A percentile compares a stretch with the other conserved stretches of the same genome.
Conservation (phyloP, 208 protist genomes). For the Acanthamoeba healyi region DNA sequence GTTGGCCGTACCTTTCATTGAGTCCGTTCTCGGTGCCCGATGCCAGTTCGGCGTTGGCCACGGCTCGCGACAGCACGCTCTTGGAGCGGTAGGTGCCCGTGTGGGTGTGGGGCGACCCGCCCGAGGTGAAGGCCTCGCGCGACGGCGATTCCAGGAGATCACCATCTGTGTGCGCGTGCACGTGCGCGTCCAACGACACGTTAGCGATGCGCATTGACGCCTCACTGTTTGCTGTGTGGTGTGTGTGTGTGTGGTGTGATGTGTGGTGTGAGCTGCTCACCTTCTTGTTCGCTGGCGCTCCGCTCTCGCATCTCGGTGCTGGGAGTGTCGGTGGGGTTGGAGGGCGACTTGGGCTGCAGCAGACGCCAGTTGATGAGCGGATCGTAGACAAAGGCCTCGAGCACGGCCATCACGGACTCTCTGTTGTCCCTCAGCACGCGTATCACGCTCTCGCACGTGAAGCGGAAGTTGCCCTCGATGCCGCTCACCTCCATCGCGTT, state of each 20-base stretch:
- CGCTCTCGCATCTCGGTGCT: not conserved
- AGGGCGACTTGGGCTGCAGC: slow-evolving; percentile 86
- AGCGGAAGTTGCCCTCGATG: slow-evolving; percentile 98
- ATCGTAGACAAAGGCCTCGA: slow-evolving; percentile 99
- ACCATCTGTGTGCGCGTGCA: too few species aligned
- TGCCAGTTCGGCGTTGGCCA: not conserved
- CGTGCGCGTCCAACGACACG: not conserved
- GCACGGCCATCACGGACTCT: slow-evolving; percentile 98
- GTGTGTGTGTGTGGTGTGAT: not conserved
- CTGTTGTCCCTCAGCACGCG: slow-evolving; percentile 97
- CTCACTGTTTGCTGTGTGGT: not conserved
- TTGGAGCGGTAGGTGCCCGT: not conserved
- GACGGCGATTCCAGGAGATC: not conserved
- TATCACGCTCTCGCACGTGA: slow-evolving; percentile 98
- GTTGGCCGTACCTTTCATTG: not conserved
- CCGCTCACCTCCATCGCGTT: slow-evolving; percentile 98
- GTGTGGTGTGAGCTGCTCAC: too few species aligned
- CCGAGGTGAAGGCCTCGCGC: not conserved
- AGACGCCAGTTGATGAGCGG: slow-evolving; percentile 99
- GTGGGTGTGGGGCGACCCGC: not conserved
- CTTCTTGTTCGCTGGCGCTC: not conserved
- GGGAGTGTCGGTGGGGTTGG: not conserved
- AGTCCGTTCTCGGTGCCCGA: not conserved
- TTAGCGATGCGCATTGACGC: not conserved
- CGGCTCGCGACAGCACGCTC: not conserved